Conservation (phyloP, 441 rosid species). For the Lepidium campestre region DNA sequence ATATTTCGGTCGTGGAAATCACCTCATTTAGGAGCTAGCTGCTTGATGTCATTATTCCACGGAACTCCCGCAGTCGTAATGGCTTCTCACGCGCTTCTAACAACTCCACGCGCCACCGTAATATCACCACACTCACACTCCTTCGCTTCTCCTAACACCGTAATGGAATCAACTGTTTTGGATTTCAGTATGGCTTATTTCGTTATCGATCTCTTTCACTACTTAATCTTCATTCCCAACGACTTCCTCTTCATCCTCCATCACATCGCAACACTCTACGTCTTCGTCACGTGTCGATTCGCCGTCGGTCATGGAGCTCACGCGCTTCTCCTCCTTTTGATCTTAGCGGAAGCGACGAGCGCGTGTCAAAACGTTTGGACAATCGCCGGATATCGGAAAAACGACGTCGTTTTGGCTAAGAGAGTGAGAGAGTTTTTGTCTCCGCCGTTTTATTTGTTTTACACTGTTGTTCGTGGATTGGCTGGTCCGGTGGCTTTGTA, state of each 20-base stretch:
- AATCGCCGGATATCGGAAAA: conserved; percentile 37
- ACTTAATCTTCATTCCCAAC: conserved; percentile 51
- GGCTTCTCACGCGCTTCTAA: conserved; percentile 29
- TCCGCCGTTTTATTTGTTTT: conserved; percentile 47
- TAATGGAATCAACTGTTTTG: conserved; percentile 42
- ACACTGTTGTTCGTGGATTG: conserved; percentile 57
- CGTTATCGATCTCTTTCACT: conserved; percentile 66
- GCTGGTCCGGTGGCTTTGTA: conserved; percentile 49
- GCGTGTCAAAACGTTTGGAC: conserved; percentile 71
- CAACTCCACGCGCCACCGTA: conserved; percentile 25
- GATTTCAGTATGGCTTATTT: conserved; percentile 80
- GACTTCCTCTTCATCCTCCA: conserved; percentile 76
- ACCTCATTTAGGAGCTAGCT: conserved; percentile 64
- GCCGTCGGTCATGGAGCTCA: conserved; percentile 52
- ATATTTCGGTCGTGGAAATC: conserved; percentile 59
- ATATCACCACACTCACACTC: conserved; percentile 14
- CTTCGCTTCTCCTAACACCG: conserved; percentile 56
- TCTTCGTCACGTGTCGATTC: conserved; percentile 58
- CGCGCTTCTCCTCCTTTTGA: conserved; percentile 50
- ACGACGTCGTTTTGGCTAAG: conserved; percentile 38
- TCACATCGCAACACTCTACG: conserved; percentile 74
- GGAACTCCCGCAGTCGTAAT: conserved; percentile 72
- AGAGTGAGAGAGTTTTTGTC: conserved; percentile 41
- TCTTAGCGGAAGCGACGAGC: conserved; percentile 75
- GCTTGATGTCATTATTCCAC: conserved; percentile 64